These are phyloP conservation scores for Fusarium acutatum DNA, from an alignment of 2,329 filamentous ascomycete genomes.

Conservation along the genomic window DNA sequence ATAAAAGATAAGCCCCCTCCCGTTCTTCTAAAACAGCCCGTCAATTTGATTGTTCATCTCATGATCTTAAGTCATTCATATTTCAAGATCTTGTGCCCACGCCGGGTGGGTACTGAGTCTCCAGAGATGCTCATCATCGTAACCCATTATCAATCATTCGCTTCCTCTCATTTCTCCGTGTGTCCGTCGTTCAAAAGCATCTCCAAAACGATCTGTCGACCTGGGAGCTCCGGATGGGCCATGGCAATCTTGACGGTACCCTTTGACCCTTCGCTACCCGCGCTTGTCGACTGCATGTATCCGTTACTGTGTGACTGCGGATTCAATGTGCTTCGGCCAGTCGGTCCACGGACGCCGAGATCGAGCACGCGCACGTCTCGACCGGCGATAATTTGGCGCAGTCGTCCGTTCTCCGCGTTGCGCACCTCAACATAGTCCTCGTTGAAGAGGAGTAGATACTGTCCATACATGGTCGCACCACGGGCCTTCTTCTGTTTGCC, in stretches of 20 bases:
- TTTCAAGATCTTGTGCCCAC: conserved; percentile 5
- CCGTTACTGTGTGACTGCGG: conserved; percentile 47
- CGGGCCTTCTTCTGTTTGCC: conserved; percentile 82
- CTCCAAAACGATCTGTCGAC: conserved; percentile 89
- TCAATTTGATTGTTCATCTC: background rate
- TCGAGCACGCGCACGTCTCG: conserved; percentile 91
- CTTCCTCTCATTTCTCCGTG: conserved; percentile 51
- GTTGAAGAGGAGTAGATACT: conserved; percentile 93
- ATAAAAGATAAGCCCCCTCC: conserved; percentile 11
- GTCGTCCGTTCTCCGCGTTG: conserved; percentile 92
- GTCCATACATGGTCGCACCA: conserved; percentile 86
- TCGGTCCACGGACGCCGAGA: conserved; percentile 75
- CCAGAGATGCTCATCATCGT: conserved; percentile 9
- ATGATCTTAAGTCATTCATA: background rate
- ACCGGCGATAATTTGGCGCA: conserved; percentile 94
- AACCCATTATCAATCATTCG: conserved; percentile 1
- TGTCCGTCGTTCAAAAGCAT: conserved; percentile 92
- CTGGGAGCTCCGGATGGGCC: conserved; percentile 88
- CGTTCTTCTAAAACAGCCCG: background rate
- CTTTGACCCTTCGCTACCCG: conserved; percentile 59
- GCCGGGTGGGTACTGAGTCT: background rate
- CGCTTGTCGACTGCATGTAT: conserved; percentile 46
- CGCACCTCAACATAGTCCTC: conserved; percentile 96
- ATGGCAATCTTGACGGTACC: conserved; percentile 93
- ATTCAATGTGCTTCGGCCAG: conserved; percentile 56